These are phyloP conservation scores for Ustilago hordei DNA, from an alignment of 1,284 basidiomycete species.

Conservation along the genomic window DNA sequence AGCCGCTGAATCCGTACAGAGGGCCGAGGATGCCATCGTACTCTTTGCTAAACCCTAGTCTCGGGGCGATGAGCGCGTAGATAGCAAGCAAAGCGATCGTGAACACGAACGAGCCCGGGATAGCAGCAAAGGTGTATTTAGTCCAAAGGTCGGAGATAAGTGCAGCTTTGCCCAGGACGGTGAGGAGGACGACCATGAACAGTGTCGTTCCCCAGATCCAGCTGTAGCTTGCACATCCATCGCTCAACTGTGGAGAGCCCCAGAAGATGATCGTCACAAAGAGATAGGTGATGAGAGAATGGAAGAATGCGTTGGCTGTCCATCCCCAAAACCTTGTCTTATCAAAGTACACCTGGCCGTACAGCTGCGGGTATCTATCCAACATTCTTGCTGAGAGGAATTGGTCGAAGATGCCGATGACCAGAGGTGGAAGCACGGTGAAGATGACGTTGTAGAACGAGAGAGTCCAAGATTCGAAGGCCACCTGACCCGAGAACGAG, in stretches of 20 bases:
- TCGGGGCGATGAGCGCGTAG: constrained; percentile 87
- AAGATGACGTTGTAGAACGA: constrained; percentile 73
- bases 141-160: constrained; percentile 99
- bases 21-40: constrained; percentile 79
- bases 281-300: constrained; percentile 85
- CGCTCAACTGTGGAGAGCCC: constrained; percentile 77
- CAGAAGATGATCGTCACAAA: constrained; percentile 92
- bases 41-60: constrained; percentile 87
- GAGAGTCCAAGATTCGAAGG: constrained; percentile 98
- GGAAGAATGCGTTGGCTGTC: constrained; percentile 85
- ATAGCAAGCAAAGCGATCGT: constrained; percentile 93
- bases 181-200: constrained; percentile 90
- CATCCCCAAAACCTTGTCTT: constrained; percentile 82
- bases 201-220: constrained; percentile 99
- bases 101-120: constrained; percentile 92
- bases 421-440: constrained; percentile 88
- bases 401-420: constrained; percentile 97
- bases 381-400: constrained; percentile 96
- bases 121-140: constrained; percentile 90
- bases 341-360: constrained; percentile 71
- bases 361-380: constrained; percentile 96
- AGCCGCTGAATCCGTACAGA: constrained; percentile 85
- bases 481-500: constrained; percentile 98
- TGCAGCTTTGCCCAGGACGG: constrained; percentile 96
- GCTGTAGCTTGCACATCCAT: constrained; percentile 86